These are phyloP conservation scores for Penicillium cosmopolitanum DNA, from an alignment of 495 filamentous ascomycete species.

Conservation along the genomic window DNA sequence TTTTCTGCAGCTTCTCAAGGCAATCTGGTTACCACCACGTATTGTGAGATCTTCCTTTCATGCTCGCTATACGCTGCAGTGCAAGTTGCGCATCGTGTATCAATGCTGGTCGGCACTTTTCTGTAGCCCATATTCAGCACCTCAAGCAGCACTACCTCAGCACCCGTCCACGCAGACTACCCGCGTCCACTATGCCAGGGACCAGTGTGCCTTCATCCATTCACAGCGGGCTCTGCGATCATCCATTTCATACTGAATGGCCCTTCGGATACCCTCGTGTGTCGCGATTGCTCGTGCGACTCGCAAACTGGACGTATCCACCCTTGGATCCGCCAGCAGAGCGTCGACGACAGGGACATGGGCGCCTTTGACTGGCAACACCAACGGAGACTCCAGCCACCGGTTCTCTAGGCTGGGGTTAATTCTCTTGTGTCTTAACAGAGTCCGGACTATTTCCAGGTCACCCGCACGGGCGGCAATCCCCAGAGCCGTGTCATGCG, in stretches of 20 bases:
- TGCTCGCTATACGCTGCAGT: too few relatives aligned
- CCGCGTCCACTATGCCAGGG: not conserved
- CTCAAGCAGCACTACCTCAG: not conserved
- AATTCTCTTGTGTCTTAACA: too few relatives aligned
- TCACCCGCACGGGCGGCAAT: conserved; percentile 14
- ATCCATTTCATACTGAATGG: not conserved
- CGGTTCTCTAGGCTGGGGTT: too few relatives aligned
- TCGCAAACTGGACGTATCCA: too few relatives aligned
- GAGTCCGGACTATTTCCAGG: too few relatives aligned
- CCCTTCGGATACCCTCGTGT: not conserved
- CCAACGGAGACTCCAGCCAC: too few relatives aligned
- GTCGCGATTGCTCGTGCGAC: too few relatives aligned
- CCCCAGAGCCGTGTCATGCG: conserved; percentile 17
- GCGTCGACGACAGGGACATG: too few relatives aligned
- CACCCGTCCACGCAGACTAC: not conserved
- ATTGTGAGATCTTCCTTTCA: too few relatives aligned
- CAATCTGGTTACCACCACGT: not conserved
- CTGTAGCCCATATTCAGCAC: not conserved
- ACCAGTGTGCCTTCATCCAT: not conserved
- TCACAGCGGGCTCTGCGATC: not conserved
- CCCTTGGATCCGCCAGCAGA: too few relatives aligned
- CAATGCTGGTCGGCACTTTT: not conserved
- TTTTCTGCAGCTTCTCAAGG: not conserved
- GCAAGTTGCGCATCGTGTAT: not conserved
- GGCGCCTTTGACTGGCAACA: too few relatives aligned